A percentile compares a stretch with the other conserved stretches of the same genome.
Conservation (phyloP, 345 rosid genomes). For the Barbarea vulgaris region DNA sequence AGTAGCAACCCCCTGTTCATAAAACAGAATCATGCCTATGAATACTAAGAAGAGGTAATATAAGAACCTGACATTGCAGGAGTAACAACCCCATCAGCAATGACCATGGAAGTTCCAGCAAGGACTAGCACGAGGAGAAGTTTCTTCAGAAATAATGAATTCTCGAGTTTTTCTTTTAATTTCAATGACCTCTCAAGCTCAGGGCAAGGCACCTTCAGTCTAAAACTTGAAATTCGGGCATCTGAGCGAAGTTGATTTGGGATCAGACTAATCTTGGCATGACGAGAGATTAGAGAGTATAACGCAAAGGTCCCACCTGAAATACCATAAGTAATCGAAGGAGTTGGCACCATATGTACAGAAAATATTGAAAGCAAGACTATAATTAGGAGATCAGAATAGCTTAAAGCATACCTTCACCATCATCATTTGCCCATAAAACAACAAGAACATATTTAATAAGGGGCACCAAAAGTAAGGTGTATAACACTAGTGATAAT, state of each 20-base stretch:
- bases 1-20: background rate
- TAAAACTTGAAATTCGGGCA: constrained; percentile 93
- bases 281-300: constrained; percentile 93
- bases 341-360: background rate
- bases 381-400: background rate
- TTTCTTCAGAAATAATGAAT: constrained; percentile 70
- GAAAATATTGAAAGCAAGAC: background rate
- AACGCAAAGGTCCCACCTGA: constrained; percentile 98
- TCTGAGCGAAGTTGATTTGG: constrained; percentile 98
- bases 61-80: constrained; percentile 98
- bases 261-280: constrained; percentile 94
- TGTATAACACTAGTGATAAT: constrained; percentile 83
- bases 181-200: constrained; percentile 97
- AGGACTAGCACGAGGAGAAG: constrained; percentile 84
- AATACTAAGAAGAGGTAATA: constrained; percentile 19
- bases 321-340: constrained; percentile 6
- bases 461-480: constrained; percentile 84
- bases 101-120: constrained; percentile 97
- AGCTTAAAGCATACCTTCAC: constrained; percentile 72
- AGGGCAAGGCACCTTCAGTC: constrained; percentile 93
- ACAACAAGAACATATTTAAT: constrained; percentile 94
- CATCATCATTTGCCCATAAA: constrained; percentile 98
- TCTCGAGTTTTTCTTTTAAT: constrained; percentile 93
- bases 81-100: constrained; percentile 96
- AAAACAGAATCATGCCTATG: constrained; percentile 14